Evolutionary conservation across 2,329 filamentous ascomycete species (phyloP).

Genomic region (Penicillium oxalicum): DNA sequence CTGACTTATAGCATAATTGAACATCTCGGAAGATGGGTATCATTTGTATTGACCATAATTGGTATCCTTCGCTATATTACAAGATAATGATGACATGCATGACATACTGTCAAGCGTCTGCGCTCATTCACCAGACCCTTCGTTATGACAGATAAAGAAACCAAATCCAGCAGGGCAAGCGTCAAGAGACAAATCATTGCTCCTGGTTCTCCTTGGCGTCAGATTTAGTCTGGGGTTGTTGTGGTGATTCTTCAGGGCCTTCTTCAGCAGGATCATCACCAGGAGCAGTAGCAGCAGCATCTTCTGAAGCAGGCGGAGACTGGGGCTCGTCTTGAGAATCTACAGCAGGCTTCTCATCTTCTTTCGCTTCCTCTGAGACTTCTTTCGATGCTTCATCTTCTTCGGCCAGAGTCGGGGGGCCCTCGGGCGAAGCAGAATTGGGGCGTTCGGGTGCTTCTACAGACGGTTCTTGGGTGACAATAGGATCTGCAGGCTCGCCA

Average conservation of each 20-base stretch:
- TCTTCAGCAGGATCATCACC: constrained; percentile 3
- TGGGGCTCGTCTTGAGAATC: constrained; percentile 8
- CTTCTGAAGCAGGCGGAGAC: neutral
- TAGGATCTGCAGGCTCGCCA: constrained; percentile 1
- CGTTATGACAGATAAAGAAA: constrained; percentile 1
- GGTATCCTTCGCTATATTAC: constrained; percentile 21
- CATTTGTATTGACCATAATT: constrained; percentile 22
- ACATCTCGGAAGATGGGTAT: constrained; percentile 17
- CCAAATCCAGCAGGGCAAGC: constrained; percentile 1
- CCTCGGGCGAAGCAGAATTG: neutral
- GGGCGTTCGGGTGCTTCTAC: constrained; percentile 1
- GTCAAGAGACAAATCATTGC: no score
- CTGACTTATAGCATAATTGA: no score
- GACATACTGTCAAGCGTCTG: constrained; percentile 3
- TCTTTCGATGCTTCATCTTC: neutral
- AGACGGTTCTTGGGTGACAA: neutral
- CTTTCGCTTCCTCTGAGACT: neutral
- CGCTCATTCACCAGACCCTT: constrained; percentile 5
- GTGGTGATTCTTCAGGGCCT: constrained; percentile 7
- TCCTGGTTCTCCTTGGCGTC: no score
- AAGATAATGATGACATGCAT: constrained; percentile 13
- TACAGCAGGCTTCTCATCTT: neutral
- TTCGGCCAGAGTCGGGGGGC: constrained; percentile 1
- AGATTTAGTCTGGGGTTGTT: constrained; percentile 6
- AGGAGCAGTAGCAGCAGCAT: constrained; percentile 1